Percentiles rank a stretch among this genome's conserved stretches.
Conservation (phyloP, 2,329 filamentous ascomycete genomes). For the Pezicula neosporulosa region DNA sequence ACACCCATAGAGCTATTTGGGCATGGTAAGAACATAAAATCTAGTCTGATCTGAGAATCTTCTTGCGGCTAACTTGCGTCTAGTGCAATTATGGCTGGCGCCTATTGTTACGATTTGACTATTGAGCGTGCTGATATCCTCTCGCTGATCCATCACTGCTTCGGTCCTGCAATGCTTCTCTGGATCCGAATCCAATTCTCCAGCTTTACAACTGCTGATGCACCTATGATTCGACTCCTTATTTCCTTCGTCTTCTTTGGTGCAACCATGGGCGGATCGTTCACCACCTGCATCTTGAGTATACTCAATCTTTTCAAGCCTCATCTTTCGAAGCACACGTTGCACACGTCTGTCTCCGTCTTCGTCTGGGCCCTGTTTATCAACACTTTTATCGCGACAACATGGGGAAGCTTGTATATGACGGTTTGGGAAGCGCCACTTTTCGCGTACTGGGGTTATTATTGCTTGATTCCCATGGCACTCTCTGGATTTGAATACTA, state of each 20-base stretch:
- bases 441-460: conserved; percentile 1
- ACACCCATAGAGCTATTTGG: background rate
- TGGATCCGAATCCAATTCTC: conserved; percentile 1
- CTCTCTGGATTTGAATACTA: conserved; percentile 3
- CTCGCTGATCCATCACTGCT: conserved; percentile 4
- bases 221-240: conserved; percentile 2
- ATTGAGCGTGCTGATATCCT: conserved; percentile 2
- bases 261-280: background rate
- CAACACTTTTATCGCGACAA: conserved; percentile 1
- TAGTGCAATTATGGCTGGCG: conserved; percentile 3
- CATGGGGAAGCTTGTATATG: conserved; percentile 1
- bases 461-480: background rate
- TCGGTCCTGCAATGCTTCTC: conserved; percentile 3
- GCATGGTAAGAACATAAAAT: background rate
- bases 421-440: background rate
- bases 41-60: background rate
- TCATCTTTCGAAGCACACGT: background rate
- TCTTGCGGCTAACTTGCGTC: background rate
- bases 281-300: background rate
- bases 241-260: conserved; percentile 4
- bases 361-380: conserved; percentile 1
- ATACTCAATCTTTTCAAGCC: conserved; percentile 1
- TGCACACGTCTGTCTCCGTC: background rate
- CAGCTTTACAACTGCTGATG: background rate
- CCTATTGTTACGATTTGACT: conserved; percentile 2